A percentile compares a stretch with the other conserved stretches of the same genome.
Conservation (phyloP, 192 early-diverging fungal species). For the Dissophora ornata region DNA sequence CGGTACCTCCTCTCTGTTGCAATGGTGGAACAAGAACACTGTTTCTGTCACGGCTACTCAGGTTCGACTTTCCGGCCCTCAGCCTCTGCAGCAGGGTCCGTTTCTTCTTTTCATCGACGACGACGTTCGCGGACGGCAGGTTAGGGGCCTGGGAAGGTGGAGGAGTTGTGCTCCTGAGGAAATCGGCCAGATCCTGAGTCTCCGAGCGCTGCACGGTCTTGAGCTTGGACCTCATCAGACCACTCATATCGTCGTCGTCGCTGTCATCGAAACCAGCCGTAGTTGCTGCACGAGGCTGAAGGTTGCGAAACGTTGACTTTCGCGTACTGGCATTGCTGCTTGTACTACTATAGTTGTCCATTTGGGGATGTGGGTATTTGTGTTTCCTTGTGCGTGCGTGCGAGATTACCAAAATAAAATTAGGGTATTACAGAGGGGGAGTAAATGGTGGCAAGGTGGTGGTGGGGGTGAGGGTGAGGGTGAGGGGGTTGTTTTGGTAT, state of each 20-base stretch:
- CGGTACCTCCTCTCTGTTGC: background rate
- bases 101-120: slow-evolving; percentile 45
- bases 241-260: slow-evolving; percentile 23
- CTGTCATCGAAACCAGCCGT: slow-evolving; percentile 32
- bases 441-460: too few species aligned
- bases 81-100: slow-evolving; percentile 28
- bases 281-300: slow-evolving; percentile 39
- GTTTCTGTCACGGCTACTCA: background rate
- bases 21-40: background rate
- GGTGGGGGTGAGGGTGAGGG: too few species aligned
- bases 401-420: too few species aligned
- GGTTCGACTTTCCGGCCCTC: slow-evolving; percentile 16
- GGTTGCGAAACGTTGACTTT: slow-evolving; percentile 16
- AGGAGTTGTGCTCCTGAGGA: slow-evolving; percentile 37
- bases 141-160: slow-evolving; percentile 10
- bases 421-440: too few species aligned
- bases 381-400: too few species aligned
- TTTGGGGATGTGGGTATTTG: too few species aligned
- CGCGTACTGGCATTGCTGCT: background rate
- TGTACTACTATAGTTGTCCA: too few species aligned
- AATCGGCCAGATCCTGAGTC: slow-evolving; percentile 32
- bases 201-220: slow-evolving; percentile 1
- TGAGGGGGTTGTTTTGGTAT: too few species aligned
- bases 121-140: background rate
- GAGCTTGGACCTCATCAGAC: slow-evolving; percentile 15